phyloP scores from a whole-genome alignment of 495 filamentous ascomycete species.

The Talaromyces ruber region DNA sequence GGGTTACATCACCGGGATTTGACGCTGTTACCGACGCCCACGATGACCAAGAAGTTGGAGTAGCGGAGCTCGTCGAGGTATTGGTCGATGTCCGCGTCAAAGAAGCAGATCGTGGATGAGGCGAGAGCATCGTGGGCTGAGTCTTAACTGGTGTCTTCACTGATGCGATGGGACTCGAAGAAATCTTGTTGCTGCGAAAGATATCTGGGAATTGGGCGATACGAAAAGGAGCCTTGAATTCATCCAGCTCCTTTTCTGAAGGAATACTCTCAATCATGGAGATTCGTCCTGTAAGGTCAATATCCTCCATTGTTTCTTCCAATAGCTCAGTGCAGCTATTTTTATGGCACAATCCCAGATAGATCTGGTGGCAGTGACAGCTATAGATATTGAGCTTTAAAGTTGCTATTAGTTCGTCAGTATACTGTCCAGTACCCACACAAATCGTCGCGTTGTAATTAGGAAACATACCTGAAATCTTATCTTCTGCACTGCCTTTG shows the following conservation, averaged over 20 bases:
- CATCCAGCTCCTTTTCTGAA: constrained; percentile 55
- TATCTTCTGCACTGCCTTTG: constrained; percentile 63
- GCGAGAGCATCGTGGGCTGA: constrained; percentile 21
- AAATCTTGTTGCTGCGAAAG: constrained; percentile 58
- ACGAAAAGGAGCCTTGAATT: constrained; percentile 44
- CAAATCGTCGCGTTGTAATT: background rate
- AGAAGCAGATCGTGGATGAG: constrained; percentile 27
- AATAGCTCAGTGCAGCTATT: constrained; percentile 62
- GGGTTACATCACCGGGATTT: constrained; percentile 26
- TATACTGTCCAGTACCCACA: constrained; percentile 3
- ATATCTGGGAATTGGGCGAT: constrained; percentile 53
- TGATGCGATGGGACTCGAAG: constrained; percentile 24
- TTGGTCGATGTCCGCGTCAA: constrained; percentile 34
- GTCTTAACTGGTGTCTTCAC: constrained; percentile 21
- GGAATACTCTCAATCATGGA: constrained; percentile 69
- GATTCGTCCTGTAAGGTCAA: constrained; percentile 46
- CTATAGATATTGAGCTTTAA: constrained; percentile 60
- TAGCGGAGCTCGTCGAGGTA: constrained; percentile 26
- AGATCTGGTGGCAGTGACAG: constrained; percentile 71
- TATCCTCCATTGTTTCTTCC: constrained; percentile 51
- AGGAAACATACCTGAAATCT: constrained; percentile 56
- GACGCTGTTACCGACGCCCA: constrained; percentile 26
- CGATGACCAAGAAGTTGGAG: constrained; percentile 18
- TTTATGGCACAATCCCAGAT: constrained; percentile 73
- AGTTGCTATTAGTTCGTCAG: constrained; percentile 43